These are phyloP conservation scores for Sutorius eximius DNA, from an alignment of 1,284 basidiomycete genomes.

Conservation along the genomic window DNA sequence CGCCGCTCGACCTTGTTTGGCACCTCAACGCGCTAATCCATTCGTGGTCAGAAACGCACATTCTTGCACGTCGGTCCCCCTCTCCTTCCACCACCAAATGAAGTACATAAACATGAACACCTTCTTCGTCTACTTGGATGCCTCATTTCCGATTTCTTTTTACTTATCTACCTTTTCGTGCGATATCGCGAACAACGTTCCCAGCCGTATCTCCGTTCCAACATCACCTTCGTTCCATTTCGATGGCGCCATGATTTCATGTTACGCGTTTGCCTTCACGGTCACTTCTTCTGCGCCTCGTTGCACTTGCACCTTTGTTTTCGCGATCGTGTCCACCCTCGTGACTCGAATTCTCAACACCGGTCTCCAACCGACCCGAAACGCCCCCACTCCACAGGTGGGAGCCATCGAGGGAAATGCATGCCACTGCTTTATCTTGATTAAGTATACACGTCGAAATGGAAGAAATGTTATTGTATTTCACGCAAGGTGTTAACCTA, in stretches of 20 bases:
- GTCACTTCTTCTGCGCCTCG: not conserved
- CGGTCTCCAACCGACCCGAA: not conserved
- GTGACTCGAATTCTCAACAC: not conserved
- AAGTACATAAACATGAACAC: not conserved
- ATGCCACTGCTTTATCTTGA: not conserved
- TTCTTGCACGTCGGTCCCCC: not conserved
- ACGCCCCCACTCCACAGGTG: not conserved
- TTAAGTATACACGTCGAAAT: not conserved
- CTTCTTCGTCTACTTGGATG: not conserved
- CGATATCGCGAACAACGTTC: not conserved
- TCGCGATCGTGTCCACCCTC: not conserved
- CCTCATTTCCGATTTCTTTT: not conserved
- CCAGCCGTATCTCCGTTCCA: not conserved
- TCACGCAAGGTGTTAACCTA: not conserved
- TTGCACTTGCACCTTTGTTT: not conserved
- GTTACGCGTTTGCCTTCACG: not conserved
- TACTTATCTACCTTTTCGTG: not conserved
- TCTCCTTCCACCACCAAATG: not conserved
- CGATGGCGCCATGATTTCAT: not conserved
- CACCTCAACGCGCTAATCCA: not conserved
- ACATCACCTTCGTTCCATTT: not conserved
- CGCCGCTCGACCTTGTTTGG: not conserved
- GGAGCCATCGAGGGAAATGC: not conserved
- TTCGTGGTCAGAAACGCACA: not conserved
- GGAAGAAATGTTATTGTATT: not conserved